Evolutionary conservation across 2,329 filamentous ascomycete species (phyloP), one percentile per base, ranked within the genome.

Genomic region (Triangularia verruculosa): DNA sequence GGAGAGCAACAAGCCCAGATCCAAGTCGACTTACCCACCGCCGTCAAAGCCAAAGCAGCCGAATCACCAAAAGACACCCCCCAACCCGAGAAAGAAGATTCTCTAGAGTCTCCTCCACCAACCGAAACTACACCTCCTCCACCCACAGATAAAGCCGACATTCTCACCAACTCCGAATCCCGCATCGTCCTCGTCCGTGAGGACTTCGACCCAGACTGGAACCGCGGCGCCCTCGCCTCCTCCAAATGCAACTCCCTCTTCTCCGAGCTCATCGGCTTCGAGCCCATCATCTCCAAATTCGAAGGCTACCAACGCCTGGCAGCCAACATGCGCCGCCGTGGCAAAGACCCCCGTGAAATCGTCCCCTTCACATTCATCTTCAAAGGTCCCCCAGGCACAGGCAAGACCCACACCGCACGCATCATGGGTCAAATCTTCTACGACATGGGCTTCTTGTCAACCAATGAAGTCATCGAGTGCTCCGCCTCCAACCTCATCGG

Each of bases 381-480:
- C 73, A 78, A 80, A 25, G 84, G 85, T 0, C 83, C 83, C 8
- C 83, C 83, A 62, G 83, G 82, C 0, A 87, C 85, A 0, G 90
- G 89, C 0, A 92, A 92, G 70, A 91, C 89, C 0, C 86, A 86
- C 0, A 90, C 79, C 0, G 90, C 90, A 0, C 76, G 82, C 9
- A 89, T 87, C 63, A 89, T 93, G 81, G 89, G 89, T 1, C 83
- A 91, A 66, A 78, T 93, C 0, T 93, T 85, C 70, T 92, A 90
- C 69, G 86, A 92, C 67, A 84, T 92, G 79, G 89, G 89, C 0
- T 83, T 92, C 27, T 75, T 93, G 0, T 75, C 82, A 0, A 78
- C 78, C 0, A 80, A 79, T 0, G 82, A 87, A 20, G 86, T 91
- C 0, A 72, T 86, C 0, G 87, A 91, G 60, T 83, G 80, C 57